Base-by-base conservation (phyloP, 1,284 basidiomycete species). In the Tilletia caries region DNA sequence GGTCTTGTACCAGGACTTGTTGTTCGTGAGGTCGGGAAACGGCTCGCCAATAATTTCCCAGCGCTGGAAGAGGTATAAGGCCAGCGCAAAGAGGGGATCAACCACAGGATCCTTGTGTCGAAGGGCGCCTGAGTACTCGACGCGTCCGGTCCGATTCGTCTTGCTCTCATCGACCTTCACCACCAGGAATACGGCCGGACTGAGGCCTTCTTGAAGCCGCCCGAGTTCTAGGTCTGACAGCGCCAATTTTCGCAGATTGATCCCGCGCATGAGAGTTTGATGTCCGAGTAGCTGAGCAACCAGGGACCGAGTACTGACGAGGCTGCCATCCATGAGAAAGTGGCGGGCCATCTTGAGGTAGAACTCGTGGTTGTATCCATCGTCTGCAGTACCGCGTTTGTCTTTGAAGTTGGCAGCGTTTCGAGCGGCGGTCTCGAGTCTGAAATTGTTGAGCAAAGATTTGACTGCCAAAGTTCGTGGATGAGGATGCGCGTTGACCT, bases 401-500 rank as follows among this genome's bases (percentile, higher is more conserved):
- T 44, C 41, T 6, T 20, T 50, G 48, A 50, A 50, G 48, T 50
- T 50, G 48, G 18, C 6, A 18, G 48, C 48, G 48, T 50, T n/a
- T 6, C 48, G 48, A 6, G 48, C 12, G 6, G 48, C 48, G 20
- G 48, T 50, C 20, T 50, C 48, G 20, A 50, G 48, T 25, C 20
- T 13, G 8, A 18, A 20, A 18, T 50, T 50, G 20, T 50, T 13
- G 12, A 50, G 48, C 48, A 50, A 50, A 13, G 48, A 6, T 50
- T 50, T 50, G 48, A 50, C 48, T 6, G 48, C 48, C 8, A 18
- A 8, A 6, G 48, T 50, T 6, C 48, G 48, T n/a, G 48, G 48
- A n/a, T 50, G 20, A n/a, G 48, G 48, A n/a, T 50, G 48, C 6
- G 48, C 48, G 48, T 50, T 50, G 48, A 50, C 48, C 20, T 50